Evolutionary conservation across 768 basidiomycete species (phyloP), one percentile per base, ranked within the genome.

Genomic region (Leccinum boreale): DNA sequence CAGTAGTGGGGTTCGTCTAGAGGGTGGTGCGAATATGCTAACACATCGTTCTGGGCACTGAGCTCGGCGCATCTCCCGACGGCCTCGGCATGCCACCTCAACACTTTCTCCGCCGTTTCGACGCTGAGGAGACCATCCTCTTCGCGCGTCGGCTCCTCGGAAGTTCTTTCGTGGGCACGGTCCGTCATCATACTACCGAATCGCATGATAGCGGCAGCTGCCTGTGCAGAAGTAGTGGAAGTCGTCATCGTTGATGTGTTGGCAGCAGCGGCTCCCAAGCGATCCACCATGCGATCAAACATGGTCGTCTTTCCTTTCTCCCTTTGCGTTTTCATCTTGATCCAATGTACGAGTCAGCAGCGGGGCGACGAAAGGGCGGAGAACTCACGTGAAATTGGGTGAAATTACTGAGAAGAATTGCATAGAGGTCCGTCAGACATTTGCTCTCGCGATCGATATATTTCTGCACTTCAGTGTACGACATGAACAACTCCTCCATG

Each of bases 61-160:
- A 99, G 77, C 73, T 98, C 97, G 11, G 95, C 91, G 62, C 93
- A 95, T 64, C 97, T 78, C 4, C 97, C 96, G 28, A 97, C 87
- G 5, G 94, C 92, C 70, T 99, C 97, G 2, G 97, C 96, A 72
- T 99, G 97, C 94, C 96, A 98, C 71, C 86, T 92, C 15, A 98
- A 76, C 86, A 98, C 94, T 65, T 81, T 87, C 76, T 96, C 94
- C 2, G 94, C 91, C 10, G 85, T 76, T 42, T 86, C 84, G 3
- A 97, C 74, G 48, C 77, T 86, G 35, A 98, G 74, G 31, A 85
- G 64, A 11, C 96, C 96, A 67, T 98, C 96, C 60, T 90, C 88
- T 53, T 93, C 90, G 42, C 80, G 80, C 6, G 85, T 65, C 17
- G 85, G 85, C 53, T 94, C 92, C 63, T 94, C 94, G 17, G 70